Evolutionary conservation across 345 rosid genomes (phyloP), one percentile per base, ranked within the genome.

Genomic region (Eucalyptus albens): DNA sequence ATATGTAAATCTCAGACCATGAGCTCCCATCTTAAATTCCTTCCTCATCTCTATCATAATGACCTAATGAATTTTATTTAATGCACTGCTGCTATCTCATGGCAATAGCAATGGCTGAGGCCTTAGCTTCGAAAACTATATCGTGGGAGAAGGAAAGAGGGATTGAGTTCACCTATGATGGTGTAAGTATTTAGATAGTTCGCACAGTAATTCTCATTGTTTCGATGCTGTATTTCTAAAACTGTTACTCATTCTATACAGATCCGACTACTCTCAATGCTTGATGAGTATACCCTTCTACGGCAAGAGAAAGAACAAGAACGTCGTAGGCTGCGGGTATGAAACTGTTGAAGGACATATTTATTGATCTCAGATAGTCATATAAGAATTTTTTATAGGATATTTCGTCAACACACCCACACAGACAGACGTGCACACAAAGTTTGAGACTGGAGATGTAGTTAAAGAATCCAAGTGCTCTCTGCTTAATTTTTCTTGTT

Each of bases 221-320:
- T 40, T 50, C 6, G 26, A 65, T 50, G 37, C 8, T 87, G 62
- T n/a, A 42, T 45, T 42, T 67, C 22, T 31, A 37, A 86, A 53
- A 86, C 59, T 86, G 88, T 33, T 51, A 31, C 55, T 86, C 45
- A 50, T 53, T 53, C 67, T 22, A 51, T 51, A 16, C 95, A 98
- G 99, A 90, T 95, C 88, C 97, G 94, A 89, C 93, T 98, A 33
- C 97, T 98, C 86, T 94, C 98, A 12, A 96, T 97, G 99, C 98
- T 98, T 81, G 98, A 97, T 89, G 97, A 98, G 88, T 95, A 98
- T 89, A 94, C 90, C 69, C 91, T 96, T 87, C 91, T 95, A 67
- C 92, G 95, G 67, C 94, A 98, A 62, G 99, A 97, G 94, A 98
- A 97, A 93, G 99, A 97, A 90, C 96, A 98, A 95, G 98, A 98